Conservation (phyloP, 164 flowering plant species). For the Dillenia turbinata region DNA sequence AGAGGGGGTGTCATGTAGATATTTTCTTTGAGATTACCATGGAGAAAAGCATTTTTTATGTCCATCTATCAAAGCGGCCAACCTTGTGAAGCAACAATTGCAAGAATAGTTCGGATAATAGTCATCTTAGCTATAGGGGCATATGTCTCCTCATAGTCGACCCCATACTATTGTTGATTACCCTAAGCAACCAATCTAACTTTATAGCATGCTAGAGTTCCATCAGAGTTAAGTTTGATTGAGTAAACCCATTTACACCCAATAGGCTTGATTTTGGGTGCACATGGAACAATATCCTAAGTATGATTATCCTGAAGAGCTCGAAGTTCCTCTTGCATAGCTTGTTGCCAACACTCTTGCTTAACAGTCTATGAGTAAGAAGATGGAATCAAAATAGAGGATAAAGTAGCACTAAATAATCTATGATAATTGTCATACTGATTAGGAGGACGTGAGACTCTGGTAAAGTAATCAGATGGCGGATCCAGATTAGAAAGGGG, state of each 20-base stretch:
- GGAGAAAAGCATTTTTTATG: no score
- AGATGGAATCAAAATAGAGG: neutral
- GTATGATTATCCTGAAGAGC: constrained; percentile 8
- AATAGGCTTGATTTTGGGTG: neutral
- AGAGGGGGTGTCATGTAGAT: constrained; percentile 3
- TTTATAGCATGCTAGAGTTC: constrained; percentile 1
- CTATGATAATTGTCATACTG: neutral
- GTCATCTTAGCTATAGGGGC: constrained; percentile 7
- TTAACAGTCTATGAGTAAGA: neutral
- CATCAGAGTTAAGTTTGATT: constrained; percentile 10
- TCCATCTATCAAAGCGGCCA: constrained; percentile 1
- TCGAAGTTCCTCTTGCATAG: constrained; percentile 9
- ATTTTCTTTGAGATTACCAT: neutral
- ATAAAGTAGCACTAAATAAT: neutral
- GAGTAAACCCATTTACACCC: constrained; percentile 19
- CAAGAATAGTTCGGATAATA: neutral
- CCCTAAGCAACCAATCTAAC: constrained; percentile 9
- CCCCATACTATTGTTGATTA: constrained; percentile 4
- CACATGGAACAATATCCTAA: constrained; percentile 5
- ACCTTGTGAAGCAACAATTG: neutral
- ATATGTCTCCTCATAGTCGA: constrained; percentile 9
- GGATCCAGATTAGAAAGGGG: neutral
- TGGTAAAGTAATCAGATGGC: neutral
- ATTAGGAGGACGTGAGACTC: neutral
- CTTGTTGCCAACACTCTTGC: neutral